A percentile compares a stretch with the other conserved stretches of the same genome.
Conservation (phyloP, 192 early-diverging fungal genomes). For the Coemansia sp. region DNA sequence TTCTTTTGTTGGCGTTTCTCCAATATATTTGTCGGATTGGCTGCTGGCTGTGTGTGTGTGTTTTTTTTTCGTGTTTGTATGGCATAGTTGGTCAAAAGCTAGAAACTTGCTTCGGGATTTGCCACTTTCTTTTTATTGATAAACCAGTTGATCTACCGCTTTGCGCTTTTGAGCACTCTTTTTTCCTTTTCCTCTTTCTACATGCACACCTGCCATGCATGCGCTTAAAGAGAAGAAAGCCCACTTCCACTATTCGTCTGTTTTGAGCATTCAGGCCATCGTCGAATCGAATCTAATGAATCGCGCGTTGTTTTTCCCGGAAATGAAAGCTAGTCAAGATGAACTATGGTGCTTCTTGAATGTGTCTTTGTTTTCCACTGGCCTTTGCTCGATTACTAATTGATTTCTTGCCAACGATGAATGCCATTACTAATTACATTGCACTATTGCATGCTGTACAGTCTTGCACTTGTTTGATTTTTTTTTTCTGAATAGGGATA, state of each 20-base stretch:
- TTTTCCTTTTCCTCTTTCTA: background rate
- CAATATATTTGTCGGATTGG: too few species aligned
- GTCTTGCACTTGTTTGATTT: background rate
- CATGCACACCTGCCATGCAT: conserved; percentile 2
- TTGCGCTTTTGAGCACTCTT: background rate
- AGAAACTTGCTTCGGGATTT: background rate
- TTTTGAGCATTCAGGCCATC: background rate
- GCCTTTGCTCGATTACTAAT: too few species aligned
- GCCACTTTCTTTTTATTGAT: conserved; percentile 1
- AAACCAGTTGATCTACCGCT: background rate
- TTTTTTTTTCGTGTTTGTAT: background rate
- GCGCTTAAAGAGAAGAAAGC: background rate
- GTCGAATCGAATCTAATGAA: background rate
- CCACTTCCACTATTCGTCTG: background rate
- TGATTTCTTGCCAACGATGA: too few species aligned
- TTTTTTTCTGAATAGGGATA: conserved; percentile 56
- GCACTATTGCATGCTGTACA: too few species aligned
- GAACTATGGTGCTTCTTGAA: too few species aligned
- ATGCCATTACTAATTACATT: too few species aligned
- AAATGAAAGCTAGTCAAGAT: too few species aligned
- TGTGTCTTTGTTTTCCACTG: too few species aligned
- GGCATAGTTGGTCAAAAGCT: too few species aligned
- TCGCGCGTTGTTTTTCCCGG: background rate
- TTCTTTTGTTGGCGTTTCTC: too few species aligned
- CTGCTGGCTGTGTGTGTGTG: background rate